phyloP scores from a whole-genome alignment of 176 grass and related monocot genomes.

The Leersia perrieri region DNA sequence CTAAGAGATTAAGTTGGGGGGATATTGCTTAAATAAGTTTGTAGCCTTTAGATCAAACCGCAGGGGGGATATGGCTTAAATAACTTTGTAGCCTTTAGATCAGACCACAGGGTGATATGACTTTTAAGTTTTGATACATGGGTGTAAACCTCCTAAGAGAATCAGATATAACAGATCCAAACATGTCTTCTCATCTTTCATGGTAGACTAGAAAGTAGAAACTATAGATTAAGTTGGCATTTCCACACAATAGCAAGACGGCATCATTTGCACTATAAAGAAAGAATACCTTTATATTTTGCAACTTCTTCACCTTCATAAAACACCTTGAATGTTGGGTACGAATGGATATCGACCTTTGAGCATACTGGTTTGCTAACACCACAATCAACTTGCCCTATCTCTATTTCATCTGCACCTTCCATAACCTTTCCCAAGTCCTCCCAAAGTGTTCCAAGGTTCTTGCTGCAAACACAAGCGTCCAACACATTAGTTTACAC shows the following conservation, averaged over 20 bases:
- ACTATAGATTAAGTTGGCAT: not conserved
- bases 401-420: slow-evolving; percentile 84
- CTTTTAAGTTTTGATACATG: not conserved
- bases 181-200: not conserved
- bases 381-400: slow-evolving; percentile 86
- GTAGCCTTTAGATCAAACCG: too few species aligned
- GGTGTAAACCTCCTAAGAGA: not conserved
- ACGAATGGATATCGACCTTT: slow-evolving; percentile 87
- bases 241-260: not conserved
- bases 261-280: not conserved
- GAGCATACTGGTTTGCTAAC: slow-evolving; percentile 76
- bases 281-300: slow-evolving; percentile 83
- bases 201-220: not conserved
- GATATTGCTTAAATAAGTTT: too few species aligned
- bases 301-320: slow-evolving; percentile 85
- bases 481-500: slow-evolving; percentile 13
- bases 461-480: slow-evolving; percentile 59
- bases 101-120: not conserved
- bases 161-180: not conserved
- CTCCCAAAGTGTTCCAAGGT: slow-evolving; percentile 91
- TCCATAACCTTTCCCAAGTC: slow-evolving; percentile 79
- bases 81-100: not conserved
- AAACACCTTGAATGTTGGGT: slow-evolving; percentile 93
- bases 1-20: too few species aligned
- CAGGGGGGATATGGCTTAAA: too few species aligned